Percentiles rank a stretch among this genome's conserved stretches.
Conservation (phyloP, 805 yeast species). For the Priceomyces carsonii region DNA sequence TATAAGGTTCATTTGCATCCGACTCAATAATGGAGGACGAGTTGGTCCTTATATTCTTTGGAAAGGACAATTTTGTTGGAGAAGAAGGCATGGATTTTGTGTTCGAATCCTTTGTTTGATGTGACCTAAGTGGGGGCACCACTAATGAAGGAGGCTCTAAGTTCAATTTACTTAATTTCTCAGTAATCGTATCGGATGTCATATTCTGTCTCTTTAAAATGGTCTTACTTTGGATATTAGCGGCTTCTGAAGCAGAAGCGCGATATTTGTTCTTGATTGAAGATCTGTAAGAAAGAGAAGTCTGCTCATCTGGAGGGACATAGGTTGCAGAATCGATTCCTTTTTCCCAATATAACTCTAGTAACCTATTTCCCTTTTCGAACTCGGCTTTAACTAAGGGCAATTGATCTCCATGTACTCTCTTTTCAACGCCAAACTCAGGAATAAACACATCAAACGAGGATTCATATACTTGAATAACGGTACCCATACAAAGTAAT, state of each 20-base stretch:
- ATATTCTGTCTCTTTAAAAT: conserved; percentile 27
- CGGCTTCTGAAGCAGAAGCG: conserved; percentile 71
- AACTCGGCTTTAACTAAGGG: conserved; percentile 93
- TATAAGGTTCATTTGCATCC: conserved; percentile 11
- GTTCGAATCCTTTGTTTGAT: conserved; percentile 6
- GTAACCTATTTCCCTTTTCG: conserved; percentile 61
- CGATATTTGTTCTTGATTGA: conserved; percentile 79
- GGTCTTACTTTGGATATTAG: conserved; percentile 50
- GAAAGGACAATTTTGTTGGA: conserved; percentile 18
- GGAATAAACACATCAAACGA: conserved; percentile 93
- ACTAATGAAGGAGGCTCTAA: conserved; percentile 48
- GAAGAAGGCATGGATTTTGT: conserved; percentile 28
- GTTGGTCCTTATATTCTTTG: conserved; percentile 22
- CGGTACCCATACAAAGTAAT: conserved; percentile 79
- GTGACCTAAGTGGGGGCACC: conserved; percentile 17
- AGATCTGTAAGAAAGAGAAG: conserved; percentile 71
- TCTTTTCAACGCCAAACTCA: conserved; percentile 90
- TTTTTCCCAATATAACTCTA: conserved; percentile 90
- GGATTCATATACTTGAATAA: conserved; percentile 90
- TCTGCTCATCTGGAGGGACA: conserved; percentile 86
- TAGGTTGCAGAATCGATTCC: conserved; percentile 91
- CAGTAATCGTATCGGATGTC: conserved; percentile 44
- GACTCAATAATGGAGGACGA: conserved; percentile 17
- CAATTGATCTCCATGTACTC: conserved; percentile 96
- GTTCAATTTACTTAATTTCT: conserved; percentile 51